Evolutionary conservation across 257 asterid genomes (phyloP).

Genomic region (Coffea eugenioides): DNA sequence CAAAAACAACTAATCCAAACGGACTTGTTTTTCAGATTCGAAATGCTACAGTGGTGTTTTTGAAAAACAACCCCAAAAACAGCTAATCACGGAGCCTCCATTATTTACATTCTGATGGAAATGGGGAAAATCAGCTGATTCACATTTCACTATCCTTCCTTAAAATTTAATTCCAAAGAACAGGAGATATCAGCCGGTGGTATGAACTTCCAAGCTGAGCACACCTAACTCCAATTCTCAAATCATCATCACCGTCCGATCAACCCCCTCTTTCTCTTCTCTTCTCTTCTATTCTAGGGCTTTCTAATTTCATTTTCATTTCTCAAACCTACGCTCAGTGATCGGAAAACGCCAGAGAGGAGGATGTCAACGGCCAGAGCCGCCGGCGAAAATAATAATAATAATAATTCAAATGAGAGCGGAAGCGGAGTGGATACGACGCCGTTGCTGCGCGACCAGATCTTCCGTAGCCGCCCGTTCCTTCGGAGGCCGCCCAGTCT

Average conservation of each 20-base stretch:
- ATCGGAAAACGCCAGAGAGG: slow-evolving; percentile 10
- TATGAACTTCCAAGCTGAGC: too few species aligned
- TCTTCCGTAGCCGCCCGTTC: slow-evolving; percentile 52
- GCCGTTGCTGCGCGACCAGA: slow-evolving; percentile 58
- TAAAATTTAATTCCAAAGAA: not conserved
- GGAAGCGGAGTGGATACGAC: slow-evolving; percentile 35
- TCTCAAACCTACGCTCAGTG: not conserved
- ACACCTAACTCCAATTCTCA: too few species aligned
- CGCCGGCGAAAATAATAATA: slow-evolving; percentile 12
- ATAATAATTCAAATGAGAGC: slow-evolving; percentile 1
- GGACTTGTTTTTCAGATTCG: too few species aligned
- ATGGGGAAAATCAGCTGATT: not conserved
- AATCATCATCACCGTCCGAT: too few species aligned
- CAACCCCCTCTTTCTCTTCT: not conserved
- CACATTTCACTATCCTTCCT: not conserved
- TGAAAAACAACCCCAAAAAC: too few species aligned
- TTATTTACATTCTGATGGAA: not conserved
- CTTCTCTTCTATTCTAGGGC: not conserved
- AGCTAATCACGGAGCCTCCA: too few species aligned
- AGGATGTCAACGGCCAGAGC: slow-evolving; percentile 30
- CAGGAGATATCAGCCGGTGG: too few species aligned
- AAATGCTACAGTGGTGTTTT: too few species aligned
- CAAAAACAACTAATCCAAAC: too few species aligned
- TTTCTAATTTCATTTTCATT: not conserved
- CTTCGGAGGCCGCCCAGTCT: slow-evolving; percentile 61